Percentiles rank a stretch among this genome's conserved stretches.
phyloP scores from a whole-genome alignment of 148 eudicot species.

The Spergularia marina region DNA sequence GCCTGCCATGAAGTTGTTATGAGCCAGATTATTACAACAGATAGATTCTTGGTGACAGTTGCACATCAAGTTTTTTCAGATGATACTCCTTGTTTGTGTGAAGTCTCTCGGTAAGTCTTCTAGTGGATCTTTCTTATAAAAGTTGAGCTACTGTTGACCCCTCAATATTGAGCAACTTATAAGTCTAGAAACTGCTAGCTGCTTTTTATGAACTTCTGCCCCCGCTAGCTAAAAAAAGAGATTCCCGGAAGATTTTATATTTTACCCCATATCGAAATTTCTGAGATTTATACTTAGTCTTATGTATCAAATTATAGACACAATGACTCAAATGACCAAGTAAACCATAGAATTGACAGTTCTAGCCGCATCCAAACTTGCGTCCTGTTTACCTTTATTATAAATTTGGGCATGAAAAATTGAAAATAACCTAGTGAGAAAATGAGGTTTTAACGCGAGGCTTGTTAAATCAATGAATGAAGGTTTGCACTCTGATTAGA shows the following conservation, averaged over 20 bases:
- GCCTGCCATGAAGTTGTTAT: conserved; percentile 75
- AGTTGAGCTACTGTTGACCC: background rate
- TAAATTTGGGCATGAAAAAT: too few species aligned
- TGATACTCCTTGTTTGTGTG: conserved; percentile 80
- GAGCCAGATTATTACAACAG: conserved; percentile 45
- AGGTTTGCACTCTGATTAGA: too few species aligned
- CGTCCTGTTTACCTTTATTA: too few species aligned
- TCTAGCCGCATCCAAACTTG: too few species aligned
- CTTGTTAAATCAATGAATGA: too few species aligned
- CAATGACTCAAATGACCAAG: background rate
- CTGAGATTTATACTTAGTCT: background rate
- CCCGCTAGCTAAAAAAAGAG: too few species aligned
- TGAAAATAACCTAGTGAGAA: too few species aligned
- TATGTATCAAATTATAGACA: background rate
- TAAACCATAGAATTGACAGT: too few species aligned
- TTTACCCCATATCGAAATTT: background rate
- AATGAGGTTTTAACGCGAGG: too few species aligned
- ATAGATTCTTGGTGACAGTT: conserved; percentile 58
- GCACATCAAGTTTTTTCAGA: conserved; percentile 74
- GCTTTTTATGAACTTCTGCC: background rate
- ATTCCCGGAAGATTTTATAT: too few species aligned
- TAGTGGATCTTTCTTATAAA: conserved; percentile 3
- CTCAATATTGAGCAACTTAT: background rate
- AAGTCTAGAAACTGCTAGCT: background rate
- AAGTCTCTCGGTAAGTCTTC: conserved; percentile 61